A percentile compares a stretch with the other conserved stretches of the same genome.
These are phyloP conservation scores for Fusarium fracticaudum DNA, from an alignment of 2,329 filamentous ascomycete genomes.

Conservation along the genomic window DNA sequence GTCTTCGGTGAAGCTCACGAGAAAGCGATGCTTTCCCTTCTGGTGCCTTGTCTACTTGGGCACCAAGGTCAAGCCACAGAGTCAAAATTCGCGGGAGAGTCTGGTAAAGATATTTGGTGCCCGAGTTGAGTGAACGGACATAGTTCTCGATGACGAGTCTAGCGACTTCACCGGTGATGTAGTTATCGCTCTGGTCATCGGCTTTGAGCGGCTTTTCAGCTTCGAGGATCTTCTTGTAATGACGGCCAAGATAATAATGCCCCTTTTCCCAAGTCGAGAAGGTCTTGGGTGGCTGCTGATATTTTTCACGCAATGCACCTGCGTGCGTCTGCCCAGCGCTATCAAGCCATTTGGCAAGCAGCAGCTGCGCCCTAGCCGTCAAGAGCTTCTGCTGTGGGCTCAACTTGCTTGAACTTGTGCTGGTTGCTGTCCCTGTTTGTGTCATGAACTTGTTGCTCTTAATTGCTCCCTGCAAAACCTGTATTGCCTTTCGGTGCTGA, in stretches of 20 bases:
- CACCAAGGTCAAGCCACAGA: conserved; percentile 91
- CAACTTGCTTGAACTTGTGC: conserved; percentile 47
- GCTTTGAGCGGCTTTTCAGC: conserved; percentile 82
- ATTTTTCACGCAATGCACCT: conserved; percentile 79
- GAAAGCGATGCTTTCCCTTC: conserved; percentile 64
- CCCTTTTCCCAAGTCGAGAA: conserved; percentile 89
- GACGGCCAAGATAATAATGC: conserved; percentile 94
- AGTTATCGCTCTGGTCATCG: conserved; percentile 80
- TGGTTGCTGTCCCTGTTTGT: conserved; percentile 51
- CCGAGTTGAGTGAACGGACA: conserved; percentile 83
- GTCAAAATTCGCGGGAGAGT: conserved; percentile 92
- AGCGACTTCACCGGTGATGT: conserved; percentile 82
- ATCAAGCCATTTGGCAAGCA: conserved; percentile 97
- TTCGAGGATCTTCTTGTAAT: conserved; percentile 96
- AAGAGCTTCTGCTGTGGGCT: conserved; percentile 67
- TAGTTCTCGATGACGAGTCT: conserved; percentile 96
- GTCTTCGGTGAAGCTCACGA: conserved; percentile 61
- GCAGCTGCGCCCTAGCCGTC: conserved; percentile 81
- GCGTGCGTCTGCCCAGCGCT: conserved; percentile 93
- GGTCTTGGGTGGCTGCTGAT: conserved; percentile 81
- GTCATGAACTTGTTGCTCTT: conserved; percentile 78
- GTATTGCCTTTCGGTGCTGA: conserved; percentile 93
- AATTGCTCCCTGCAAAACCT: conserved; percentile 88
- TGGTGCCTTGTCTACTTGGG: conserved; percentile 72
- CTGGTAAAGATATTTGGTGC: conserved; percentile 96